Evolutionary conservation across 2,329 filamentous ascomycete genomes (phyloP).

Genomic region (Talaromyces albobiverticillius): DNA sequence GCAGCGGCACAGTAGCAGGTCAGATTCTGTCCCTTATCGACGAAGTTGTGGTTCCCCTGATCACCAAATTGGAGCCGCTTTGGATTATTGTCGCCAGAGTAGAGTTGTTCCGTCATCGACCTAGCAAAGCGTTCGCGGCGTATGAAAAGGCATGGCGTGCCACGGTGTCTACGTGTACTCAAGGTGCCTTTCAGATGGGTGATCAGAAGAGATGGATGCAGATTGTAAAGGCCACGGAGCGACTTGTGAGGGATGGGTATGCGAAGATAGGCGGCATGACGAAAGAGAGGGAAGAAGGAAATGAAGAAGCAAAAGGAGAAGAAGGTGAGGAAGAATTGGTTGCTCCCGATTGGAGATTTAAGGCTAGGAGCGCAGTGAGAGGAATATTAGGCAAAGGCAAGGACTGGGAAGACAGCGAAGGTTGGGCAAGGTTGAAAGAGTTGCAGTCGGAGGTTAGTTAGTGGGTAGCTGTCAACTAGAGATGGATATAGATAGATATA

Average conservation of each 20-base stretch:
- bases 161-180: constrained; percentile 47
- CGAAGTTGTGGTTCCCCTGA: constrained; percentile 71
- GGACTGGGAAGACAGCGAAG: constrained; percentile 65
- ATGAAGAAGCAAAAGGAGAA: constrained; percentile 29
- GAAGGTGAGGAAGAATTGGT: constrained; percentile 54
- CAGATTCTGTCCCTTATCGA: constrained; percentile 70
- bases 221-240: constrained; percentile 74
- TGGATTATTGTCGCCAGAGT: constrained; percentile 74
- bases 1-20: constrained; percentile 51
- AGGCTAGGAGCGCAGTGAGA: constrained; percentile 78
- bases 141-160: constrained; percentile 89
- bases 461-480: constrained; percentile 17
- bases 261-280: constrained; percentile 70
- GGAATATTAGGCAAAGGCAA: constrained; percentile 80
- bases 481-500: background rate
- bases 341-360: constrained; percentile 80
- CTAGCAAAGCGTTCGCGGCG: constrained; percentile 70
- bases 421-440: constrained; percentile 37
- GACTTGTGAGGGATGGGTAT: constrained; percentile 72
- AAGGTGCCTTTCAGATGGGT: constrained; percentile 49
- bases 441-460: constrained; percentile 37
- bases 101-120: constrained; percentile 70
- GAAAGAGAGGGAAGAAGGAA: constrained; percentile 52
- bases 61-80: constrained; percentile 72
- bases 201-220: constrained; percentile 65